These are phyloP conservation scores for Cetradonia linearis DNA, from an alignment of 495 filamentous ascomycete genomes.

Conservation along the genomic window DNA sequence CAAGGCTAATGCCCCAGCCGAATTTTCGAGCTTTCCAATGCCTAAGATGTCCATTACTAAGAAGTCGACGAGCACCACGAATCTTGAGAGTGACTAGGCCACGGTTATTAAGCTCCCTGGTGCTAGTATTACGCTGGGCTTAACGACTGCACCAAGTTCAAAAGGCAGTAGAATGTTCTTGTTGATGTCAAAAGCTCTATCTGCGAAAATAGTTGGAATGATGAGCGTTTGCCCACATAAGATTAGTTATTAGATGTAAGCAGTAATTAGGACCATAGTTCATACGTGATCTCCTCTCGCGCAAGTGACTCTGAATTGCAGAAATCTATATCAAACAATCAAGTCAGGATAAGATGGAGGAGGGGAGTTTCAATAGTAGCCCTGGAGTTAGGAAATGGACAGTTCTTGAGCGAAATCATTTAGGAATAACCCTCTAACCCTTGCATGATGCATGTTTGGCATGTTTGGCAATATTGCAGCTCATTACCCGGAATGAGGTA, in stretches of 20 bases:
- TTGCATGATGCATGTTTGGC: constrained; percentile 5
- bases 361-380: background rate
- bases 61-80: too few relatives aligned
- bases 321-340: background rate
- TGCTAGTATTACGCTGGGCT: too few relatives aligned
- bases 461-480: constrained; percentile 8
- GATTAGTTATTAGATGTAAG: background rate
- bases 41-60: too few relatives aligned
- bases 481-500: background rate
- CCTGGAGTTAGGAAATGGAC: background rate
- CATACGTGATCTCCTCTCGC: background rate
- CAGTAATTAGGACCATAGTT: background rate
- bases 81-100: too few relatives aligned
- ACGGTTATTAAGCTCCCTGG: too few relatives aligned
- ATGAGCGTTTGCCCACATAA: too few relatives aligned
- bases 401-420: background rate
- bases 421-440: constrained; percentile 5
- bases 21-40: too few relatives aligned
- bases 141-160: too few relatives aligned
- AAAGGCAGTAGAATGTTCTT: too few relatives aligned
- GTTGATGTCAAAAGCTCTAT: too few relatives aligned
- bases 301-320: background rate
- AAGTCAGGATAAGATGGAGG: background rate
- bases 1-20: too few relatives aligned
- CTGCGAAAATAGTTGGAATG: too few relatives aligned